phyloP scores from a whole-genome alignment of 2,329 filamentous ascomycete genomes.

The Verticillium longisporum region DNA sequence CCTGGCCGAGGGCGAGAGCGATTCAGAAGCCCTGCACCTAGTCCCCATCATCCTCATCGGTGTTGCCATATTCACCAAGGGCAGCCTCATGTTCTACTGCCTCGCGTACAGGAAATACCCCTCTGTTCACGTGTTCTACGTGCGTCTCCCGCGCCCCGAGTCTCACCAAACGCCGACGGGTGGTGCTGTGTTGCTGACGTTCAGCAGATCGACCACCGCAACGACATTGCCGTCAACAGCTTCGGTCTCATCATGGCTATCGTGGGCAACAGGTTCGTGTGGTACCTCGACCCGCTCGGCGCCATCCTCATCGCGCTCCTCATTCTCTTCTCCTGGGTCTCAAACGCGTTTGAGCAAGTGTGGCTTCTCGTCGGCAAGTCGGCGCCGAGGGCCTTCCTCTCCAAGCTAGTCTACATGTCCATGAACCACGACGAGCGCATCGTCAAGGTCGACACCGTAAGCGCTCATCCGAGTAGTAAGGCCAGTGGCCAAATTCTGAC shows the following conservation, averaged over 20 bases:
- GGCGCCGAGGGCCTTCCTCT: conserved; percentile 49
- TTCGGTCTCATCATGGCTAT: conserved; percentile 51
- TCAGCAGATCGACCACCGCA: conserved; percentile 42
- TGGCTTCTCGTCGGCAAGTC: conserved; percentile 55
- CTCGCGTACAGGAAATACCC: conserved; percentile 45
- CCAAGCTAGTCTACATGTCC: conserved; percentile 48
- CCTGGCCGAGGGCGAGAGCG: conserved; percentile 34
- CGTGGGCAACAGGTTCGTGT: conserved; percentile 43
- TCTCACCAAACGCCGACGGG: not conserved
- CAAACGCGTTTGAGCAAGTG: conserved; percentile 55
- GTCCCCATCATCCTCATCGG: conserved; percentile 49
- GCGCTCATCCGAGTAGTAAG: conserved; percentile 2
- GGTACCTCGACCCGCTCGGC: conserved; percentile 56
- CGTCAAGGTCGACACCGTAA: conserved; percentile 48
- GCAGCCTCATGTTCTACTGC: conserved; percentile 46
- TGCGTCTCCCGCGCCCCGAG: conserved; percentile 2
- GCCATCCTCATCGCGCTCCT: conserved; percentile 54
- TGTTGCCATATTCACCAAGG: conserved; percentile 46
- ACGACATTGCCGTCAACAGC: conserved; percentile 48
- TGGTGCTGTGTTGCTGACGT: conserved; percentile 4
- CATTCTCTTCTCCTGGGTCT: conserved; percentile 54
- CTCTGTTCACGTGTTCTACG: conserved; percentile 47
- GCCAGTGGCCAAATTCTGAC: conserved; percentile 5
- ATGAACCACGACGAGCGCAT: conserved; percentile 48
- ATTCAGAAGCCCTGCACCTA: conserved; percentile 38